A percentile compares a stretch with the other conserved stretches of the same genome.
These are phyloP conservation scores for Umbellularia californica DNA, from an alignment of 164 flowering plant species.

Conservation along the genomic window DNA sequence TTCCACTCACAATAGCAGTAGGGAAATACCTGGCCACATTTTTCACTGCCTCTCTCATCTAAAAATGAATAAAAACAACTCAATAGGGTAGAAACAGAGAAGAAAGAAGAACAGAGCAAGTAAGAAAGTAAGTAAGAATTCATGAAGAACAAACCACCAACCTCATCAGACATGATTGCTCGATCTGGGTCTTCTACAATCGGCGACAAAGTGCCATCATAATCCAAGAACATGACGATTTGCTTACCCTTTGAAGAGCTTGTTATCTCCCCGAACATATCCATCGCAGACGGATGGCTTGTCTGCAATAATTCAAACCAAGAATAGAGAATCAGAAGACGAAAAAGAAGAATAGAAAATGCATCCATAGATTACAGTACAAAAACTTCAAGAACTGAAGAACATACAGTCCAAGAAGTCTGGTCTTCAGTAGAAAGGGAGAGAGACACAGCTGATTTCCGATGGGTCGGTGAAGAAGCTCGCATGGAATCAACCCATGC, in stretches of 20 bases:
- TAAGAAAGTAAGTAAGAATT: neutral
- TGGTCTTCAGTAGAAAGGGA: conserved; percentile 13
- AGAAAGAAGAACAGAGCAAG: neutral
- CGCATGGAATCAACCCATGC: conserved; percentile 67
- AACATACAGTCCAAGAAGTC: conserved; percentile 35
- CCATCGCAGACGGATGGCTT: conserved; percentile 67
- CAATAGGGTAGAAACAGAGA: neutral
- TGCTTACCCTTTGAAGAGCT: conserved; percentile 67
- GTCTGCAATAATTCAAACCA: conserved; percentile 23
- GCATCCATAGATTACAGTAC: neutral
- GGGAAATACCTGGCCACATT: conserved; percentile 61
- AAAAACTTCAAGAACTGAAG: neutral
- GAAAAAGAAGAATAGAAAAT: neutral
- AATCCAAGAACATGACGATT: conserved; percentile 81
- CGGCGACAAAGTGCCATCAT: conserved; percentile 87
- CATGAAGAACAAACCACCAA: conserved; percentile 54
- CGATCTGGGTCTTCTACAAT: conserved; percentile 83
- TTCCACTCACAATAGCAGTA: conserved; percentile 79
- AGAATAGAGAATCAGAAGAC: too few relatives aligned
- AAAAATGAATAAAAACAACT: conserved; percentile 1
- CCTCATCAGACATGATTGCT: conserved; percentile 65
- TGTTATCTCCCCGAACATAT: conserved; percentile 60
- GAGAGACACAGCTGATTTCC: conserved; percentile 22
- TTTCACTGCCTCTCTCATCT: conserved; percentile 70
- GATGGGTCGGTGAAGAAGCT: conserved; percentile 79